Evolutionary conservation across 2,329 filamentous ascomycete genomes (phyloP).

Genomic region (Davidsoniella australis): DNA sequence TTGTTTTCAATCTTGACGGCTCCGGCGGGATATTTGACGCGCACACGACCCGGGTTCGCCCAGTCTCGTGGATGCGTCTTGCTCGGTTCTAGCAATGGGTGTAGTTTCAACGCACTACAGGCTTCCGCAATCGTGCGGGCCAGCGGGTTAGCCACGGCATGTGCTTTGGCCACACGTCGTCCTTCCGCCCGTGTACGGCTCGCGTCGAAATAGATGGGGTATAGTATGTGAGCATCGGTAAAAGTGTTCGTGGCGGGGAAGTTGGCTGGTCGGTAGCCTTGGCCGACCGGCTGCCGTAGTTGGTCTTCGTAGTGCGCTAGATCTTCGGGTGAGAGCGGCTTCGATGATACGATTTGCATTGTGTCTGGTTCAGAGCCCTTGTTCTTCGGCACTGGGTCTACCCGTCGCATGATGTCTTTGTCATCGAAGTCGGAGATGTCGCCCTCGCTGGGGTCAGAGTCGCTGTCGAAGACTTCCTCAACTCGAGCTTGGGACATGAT

Average conservation of each 20-base stretch:
- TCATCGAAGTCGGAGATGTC: conserved; percentile 53
- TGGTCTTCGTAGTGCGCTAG: neutral
- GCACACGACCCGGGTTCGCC: conserved; percentile 85
- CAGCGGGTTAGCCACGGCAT: conserved; percentile 70
- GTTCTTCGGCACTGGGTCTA: neutral
- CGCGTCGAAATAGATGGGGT: conserved; percentile 89
- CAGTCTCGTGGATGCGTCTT: conserved; percentile 94
- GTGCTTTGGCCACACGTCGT: conserved; percentile 53
- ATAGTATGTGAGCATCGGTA: conserved; percentile 73
- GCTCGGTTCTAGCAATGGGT: conserved; percentile 71
- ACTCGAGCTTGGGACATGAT: conserved; percentile 62
- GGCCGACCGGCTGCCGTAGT: neutral
- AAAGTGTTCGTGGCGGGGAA: conserved; percentile 37
- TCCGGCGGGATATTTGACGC: conserved; percentile 50
- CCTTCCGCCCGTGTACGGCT: conserved; percentile 59
- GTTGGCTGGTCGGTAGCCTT: conserved; percentile 18
- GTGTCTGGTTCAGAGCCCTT: conserved; percentile 9
- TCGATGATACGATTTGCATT: conserved; percentile 10
- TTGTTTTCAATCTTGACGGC: conserved; percentile 47
- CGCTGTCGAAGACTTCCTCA: conserved; percentile 80
- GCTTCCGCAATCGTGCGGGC: conserved; percentile 80
- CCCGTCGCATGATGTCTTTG: conserved; percentile 33
- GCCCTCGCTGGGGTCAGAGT: conserved; percentile 77
- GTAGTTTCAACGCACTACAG: conserved; percentile 53
- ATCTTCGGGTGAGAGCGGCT: conserved; percentile 9